phyloP scores from a whole-genome alignment of 352 stramenopile genomes.

The Nothophytophthora sp. region DNA sequence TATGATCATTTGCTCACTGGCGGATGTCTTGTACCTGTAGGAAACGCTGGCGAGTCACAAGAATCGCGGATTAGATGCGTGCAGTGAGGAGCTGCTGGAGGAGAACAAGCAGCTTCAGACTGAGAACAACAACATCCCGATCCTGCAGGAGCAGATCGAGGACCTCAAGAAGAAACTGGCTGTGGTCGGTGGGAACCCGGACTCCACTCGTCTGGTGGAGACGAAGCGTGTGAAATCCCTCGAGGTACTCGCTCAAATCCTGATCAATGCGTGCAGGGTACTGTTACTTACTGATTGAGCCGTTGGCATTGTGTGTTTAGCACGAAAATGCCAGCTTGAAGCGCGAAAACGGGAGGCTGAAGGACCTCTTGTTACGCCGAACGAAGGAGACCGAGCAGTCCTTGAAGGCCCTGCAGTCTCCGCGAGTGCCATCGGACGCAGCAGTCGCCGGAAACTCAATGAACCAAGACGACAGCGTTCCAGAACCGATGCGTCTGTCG shows the following conservation, averaged over 20 bases:
- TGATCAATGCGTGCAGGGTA: not conserved
- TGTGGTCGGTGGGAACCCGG: slow-evolving; percentile 3
- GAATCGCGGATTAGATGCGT: slow-evolving; percentile 47
- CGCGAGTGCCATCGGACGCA: slow-evolving; percentile 1
- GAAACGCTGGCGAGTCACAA: slow-evolving; percentile 63
- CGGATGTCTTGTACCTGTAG: no score
- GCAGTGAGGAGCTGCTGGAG: slow-evolving; percentile 49
- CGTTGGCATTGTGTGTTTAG: slow-evolving; percentile 9
- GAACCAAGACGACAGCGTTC: slow-evolving; percentile 11
- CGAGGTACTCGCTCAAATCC: slow-evolving; percentile 24
- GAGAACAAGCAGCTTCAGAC: slow-evolving; percentile 71
- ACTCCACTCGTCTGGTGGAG: slow-evolving; percentile 2
- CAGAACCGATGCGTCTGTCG: slow-evolving; percentile 16
- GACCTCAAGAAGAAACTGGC: slow-evolving; percentile 61
- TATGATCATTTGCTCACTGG: not conserved
- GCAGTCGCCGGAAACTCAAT: not conserved
- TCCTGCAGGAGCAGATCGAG: slow-evolving; percentile 70
- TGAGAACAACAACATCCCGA: slow-evolving; percentile 88
- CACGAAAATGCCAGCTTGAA: slow-evolving; percentile 50
- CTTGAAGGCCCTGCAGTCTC: slow-evolving; percentile 14
- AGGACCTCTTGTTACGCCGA: slow-evolving; percentile 39
- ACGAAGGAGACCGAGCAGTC: slow-evolving; percentile 19
- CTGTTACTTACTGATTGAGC: not conserved
- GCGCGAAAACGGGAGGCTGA: slow-evolving; percentile 44
- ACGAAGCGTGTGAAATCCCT: slow-evolving; percentile 41